A percentile compares a stretch with the other conserved stretches of the same genome.
phyloP scores from a whole-genome alignment of 1,139 yeast genomes.

The Spathaspora jeffriesii region DNA sequence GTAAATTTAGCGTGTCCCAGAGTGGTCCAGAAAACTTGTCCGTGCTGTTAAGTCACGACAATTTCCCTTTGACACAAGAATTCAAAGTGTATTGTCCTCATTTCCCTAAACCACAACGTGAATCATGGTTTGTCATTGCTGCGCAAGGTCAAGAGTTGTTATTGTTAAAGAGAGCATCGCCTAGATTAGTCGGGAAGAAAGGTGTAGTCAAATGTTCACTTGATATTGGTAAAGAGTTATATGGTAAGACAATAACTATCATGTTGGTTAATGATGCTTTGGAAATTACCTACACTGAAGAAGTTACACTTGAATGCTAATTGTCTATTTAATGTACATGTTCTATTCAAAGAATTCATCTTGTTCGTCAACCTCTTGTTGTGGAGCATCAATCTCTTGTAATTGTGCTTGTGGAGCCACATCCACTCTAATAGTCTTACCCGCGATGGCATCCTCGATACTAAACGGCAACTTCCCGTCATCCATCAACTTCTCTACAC shows the following conservation, averaged over 20 bases:
- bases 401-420: slow-evolving; percentile 6
- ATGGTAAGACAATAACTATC: slow-evolving; percentile 46
- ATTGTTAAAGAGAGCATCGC: slow-evolving; percentile 68
- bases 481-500: slow-evolving; percentile 51
- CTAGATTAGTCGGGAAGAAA: slow-evolving; percentile 44
- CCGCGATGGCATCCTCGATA: slow-evolving; percentile 56
- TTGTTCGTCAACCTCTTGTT: slow-evolving; percentile 20
- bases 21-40: slow-evolving; percentile 28
- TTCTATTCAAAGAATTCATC: slow-evolving; percentile 46
- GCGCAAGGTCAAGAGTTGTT: slow-evolving; percentile 54
- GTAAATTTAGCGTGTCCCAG: slow-evolving; percentile 37
- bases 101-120: slow-evolving; percentile 91
- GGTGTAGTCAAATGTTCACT: slow-evolving; percentile 46
- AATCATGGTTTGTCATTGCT: slow-evolving; percentile 85
- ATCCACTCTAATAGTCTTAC: slow-evolving; percentile 36
- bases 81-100: slow-evolving; percentile 74
- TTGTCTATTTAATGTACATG: slow-evolving; percentile 5
- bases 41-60: slow-evolving; percentile 54
- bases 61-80: slow-evolving; percentile 54
- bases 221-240: slow-evolving; percentile 49
- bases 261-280: slow-evolving; percentile 67
- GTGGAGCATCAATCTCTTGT: slow-evolving; percentile 46
- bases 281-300: slow-evolving; percentile 41
- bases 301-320: slow-evolving; percentile 5
- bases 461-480: slow-evolving; percentile 56